Conservation (phyloP, 306 rosid genomes). For the Cyclanthera cordifolia region DNA sequence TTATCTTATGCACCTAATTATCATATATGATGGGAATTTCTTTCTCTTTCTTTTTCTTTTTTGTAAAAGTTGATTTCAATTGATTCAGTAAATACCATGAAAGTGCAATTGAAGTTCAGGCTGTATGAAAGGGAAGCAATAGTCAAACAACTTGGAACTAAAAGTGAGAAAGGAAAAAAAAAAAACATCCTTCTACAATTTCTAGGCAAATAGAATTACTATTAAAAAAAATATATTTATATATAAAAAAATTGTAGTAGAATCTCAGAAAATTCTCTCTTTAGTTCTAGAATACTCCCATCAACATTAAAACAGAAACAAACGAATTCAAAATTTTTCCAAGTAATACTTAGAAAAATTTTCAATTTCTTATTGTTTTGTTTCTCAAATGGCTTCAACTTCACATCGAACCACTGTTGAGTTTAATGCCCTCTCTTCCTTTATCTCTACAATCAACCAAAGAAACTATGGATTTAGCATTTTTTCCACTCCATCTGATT, state of each 20-base stretch:
- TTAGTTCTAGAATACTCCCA: background rate
- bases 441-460: background rate
- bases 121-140: background rate
- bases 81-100: background rate
- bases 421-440: background rate
- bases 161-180: background rate
- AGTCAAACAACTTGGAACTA: background rate
- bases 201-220: too few relatives aligned
- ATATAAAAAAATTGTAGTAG: background rate
- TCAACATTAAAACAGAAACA: background rate
- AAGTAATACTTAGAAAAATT: background rate
- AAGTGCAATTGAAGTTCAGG: background rate
- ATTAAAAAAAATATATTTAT: too few relatives aligned
- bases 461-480: background rate
- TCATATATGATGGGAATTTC: too few relatives aligned
- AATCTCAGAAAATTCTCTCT: background rate
- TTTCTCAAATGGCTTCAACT: constrained; percentile 5
- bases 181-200: too few relatives aligned
- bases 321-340: background rate
- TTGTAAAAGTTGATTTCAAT: too few relatives aligned
- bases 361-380: background rate
- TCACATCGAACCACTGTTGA: background rate
- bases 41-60: too few relatives aligned
- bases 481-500: background rate
- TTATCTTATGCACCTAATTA: too few relatives aligned